Evolutionary conservation across 192 early-diverging fungal genomes (phyloP), one percentile per base, ranked within the genome.

Genomic region (Phlyctochytrium planicorne): DNA sequence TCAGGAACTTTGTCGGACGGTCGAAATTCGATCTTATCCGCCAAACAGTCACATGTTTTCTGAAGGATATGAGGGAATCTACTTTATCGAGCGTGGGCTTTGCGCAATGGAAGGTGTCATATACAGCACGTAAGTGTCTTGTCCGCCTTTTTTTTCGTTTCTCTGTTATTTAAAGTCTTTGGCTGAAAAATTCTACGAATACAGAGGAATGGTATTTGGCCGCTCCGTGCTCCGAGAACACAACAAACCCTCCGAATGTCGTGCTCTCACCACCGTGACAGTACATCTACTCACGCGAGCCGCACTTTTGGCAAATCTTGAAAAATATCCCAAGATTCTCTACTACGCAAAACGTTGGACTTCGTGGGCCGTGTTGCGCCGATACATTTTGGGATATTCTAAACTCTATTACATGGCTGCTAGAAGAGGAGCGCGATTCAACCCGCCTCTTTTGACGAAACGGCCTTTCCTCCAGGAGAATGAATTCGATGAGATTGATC

Each of bases 281-380:
- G 60, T 75, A 1, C 72, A 79, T 25, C n/a, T 78, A 12, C 63
- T 83, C 23, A 62, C 69, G 6, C 53, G 62, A 16, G 29, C 16
- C 14, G 66, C 71, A 36, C 60, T 83, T 16, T 34, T 71, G 3
- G 61, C 68, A 52, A 61, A 71, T 1, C 34, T 83, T 37, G 55
- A 59, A 1, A 69, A 73, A 66, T 69, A 75, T 62, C 82, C 82
- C 53, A 83, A 83, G 37, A 75, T 83, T 36, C 56, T 53, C 25
- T 83, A 83, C 67, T 83, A 83, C 66, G 73, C 74, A 55, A 80
- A 80, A 59, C 67, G 82, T 31, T 83, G 82, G 82, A 83, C 78
- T 27, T 74, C 69, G 32, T 83, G 82, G 82, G 73, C 78, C 59
- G 64, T 80, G 0, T 53, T 78, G 33, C 63, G 82, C 3, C 47